These are phyloP conservation scores for Suhomyces chickasaworum DNA, from an alignment of 1,139 yeast species.

Conservation along the genomic window DNA sequence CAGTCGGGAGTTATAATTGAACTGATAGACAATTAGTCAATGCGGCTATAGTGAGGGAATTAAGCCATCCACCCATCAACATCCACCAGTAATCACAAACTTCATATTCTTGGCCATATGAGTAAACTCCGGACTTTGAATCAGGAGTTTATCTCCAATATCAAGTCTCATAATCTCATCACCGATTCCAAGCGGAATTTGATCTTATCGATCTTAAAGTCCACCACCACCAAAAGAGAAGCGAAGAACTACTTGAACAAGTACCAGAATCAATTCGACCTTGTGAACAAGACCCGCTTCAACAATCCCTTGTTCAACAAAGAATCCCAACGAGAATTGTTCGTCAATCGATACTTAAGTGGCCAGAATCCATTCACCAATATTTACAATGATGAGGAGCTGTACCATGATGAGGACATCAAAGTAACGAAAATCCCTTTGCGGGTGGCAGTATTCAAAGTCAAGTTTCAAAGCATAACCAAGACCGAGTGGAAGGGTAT, in stretches of 20 bases:
- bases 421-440: constrained; percentile 43
- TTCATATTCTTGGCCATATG: constrained; percentile 22
- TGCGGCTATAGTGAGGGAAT: background rate
- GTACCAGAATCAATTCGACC: constrained; percentile 50
- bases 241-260: constrained; percentile 65
- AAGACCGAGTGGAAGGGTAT: constrained; percentile 42
- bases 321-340: constrained; percentile 39
- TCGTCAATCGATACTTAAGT: constrained; percentile 45
- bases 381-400: constrained; percentile 38
- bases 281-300: constrained; percentile 19
- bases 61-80: background rate
- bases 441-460: constrained; percentile 53
- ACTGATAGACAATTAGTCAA: background rate
- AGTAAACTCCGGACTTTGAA: constrained; percentile 33
- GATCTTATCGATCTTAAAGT: constrained; percentile 66
- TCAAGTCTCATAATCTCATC: constrained; percentile 33
- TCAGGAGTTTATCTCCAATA: constrained; percentile 42
- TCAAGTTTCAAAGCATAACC: constrained; percentile 41
- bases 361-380: constrained; percentile 36
- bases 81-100: background rate
- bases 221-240: constrained; percentile 78
- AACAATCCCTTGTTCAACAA: constrained; percentile 17
- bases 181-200: constrained; percentile 52
- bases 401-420: constrained; percentile 34
- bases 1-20: background rate